Percentiles rank a stretch among this genome's conserved stretches.
These are phyloP conservation scores for Picea abies DNA, from an alignment of 83 land plant species.

Conservation along the genomic window DNA sequence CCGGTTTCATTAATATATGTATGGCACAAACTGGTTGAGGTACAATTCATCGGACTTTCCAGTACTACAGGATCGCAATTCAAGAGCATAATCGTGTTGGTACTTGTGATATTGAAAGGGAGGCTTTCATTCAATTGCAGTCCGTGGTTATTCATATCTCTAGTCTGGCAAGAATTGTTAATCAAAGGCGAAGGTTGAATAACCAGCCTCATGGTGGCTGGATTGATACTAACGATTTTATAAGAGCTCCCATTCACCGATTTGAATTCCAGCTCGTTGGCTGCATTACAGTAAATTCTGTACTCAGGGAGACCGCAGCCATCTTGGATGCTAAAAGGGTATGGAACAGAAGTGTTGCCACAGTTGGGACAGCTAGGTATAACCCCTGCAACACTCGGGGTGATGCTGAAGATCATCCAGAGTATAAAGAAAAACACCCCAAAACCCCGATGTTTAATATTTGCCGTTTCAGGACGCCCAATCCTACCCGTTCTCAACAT, in stretches of 20 bases:
- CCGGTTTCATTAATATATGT: constrained; percentile 24
- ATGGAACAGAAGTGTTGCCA: constrained; percentile 9
- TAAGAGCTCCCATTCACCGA: constrained; percentile 29
- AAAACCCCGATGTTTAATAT: too few species aligned
- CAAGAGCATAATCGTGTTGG: constrained; percentile 58
- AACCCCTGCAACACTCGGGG: too few species aligned
- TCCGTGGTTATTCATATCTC: constrained; percentile 25
- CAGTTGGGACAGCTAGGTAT: constrained; percentile 1
- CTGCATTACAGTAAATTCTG: not conserved
- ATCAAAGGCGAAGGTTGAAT: constrained; percentile 3
- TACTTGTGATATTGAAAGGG: constrained; percentile 65
- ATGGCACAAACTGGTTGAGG: constrained; percentile 51
- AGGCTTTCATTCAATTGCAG: constrained; percentile 45
- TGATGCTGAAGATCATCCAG: too few species aligned
- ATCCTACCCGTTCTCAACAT: too few species aligned
- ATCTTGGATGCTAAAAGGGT: constrained; percentile 1
- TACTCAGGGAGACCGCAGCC: constrained; percentile 8
- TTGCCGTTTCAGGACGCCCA: too few species aligned
- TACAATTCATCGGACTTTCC: constrained; percentile 49
- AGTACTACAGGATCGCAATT: constrained; percentile 38
- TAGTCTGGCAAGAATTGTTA: constrained; percentile 3
- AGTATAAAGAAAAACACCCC: too few species aligned
- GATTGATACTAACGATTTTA: not conserved
- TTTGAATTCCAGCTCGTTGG: constrained; percentile 20
- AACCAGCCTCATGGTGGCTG: constrained; percentile 3